A percentile compares a stretch with the other conserved stretches of the same genome.
Conservation (phyloP, 257 asterid genomes). For the Thymus quinquecostatus region DNA sequence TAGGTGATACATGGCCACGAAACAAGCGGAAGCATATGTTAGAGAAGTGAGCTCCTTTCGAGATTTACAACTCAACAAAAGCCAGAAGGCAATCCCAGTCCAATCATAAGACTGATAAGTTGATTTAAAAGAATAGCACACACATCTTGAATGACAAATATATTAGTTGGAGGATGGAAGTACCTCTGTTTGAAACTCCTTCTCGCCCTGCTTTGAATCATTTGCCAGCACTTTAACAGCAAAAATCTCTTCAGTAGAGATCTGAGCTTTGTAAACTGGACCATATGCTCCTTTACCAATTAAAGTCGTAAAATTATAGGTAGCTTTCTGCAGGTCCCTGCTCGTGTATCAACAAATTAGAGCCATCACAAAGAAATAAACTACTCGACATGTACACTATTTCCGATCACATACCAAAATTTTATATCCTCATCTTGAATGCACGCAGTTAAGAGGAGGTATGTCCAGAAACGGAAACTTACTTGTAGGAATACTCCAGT, state of each 20-base stretch:
- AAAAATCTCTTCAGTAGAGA: slow-evolving; percentile 77
- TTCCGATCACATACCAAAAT: slow-evolving; percentile 2
- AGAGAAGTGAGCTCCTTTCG: neutral
- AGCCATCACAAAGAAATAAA: slow-evolving; percentile 13
- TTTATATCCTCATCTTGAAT: slow-evolving; percentile 1
- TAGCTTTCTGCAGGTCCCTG: slow-evolving; percentile 97
- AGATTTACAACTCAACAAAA: neutral
- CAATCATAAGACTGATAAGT: slow-evolving; percentile 2
- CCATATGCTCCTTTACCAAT: slow-evolving; percentile 98
- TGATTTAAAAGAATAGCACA: slow-evolving; percentile 2
- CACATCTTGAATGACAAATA: slow-evolving; percentile 5
- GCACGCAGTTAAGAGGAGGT: neutral
- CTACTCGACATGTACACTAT: slow-evolving; percentile 5
- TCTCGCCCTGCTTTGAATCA: slow-evolving; percentile 94
- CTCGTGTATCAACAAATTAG: slow-evolving; percentile 31
- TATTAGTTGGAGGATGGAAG: slow-evolving; percentile 15
- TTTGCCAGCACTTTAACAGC: slow-evolving; percentile 96
- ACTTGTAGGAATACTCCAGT: slow-evolving; percentile 86
- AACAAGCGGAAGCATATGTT: slow-evolving; percentile 10
- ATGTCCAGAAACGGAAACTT: slow-evolving; percentile 27
- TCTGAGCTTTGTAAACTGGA: slow-evolving; percentile 89
- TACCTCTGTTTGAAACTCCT: slow-evolving; percentile 97
- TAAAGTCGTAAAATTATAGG: slow-evolving; percentile 78
- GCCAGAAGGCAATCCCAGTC: neutral
- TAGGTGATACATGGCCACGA: slow-evolving; percentile 2